Percentiles rank a stretch among this genome's conserved stretches.
phyloP scores from a whole-genome alignment of 2,329 filamentous ascomycete genomes.

The Calcarisporium arbuscula region DNA sequence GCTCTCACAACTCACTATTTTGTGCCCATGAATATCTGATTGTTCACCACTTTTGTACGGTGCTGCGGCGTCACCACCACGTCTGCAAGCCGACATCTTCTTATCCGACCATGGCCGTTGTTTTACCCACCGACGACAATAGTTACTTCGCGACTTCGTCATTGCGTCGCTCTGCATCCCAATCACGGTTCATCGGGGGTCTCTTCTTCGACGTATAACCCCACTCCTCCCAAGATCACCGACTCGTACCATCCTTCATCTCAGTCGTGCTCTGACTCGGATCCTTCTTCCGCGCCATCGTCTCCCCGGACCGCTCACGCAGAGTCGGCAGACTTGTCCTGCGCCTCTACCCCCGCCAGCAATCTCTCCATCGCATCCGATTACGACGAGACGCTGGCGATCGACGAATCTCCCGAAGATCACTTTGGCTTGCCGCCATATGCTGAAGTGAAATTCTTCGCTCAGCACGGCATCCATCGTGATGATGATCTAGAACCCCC shows the following conservation, averaged over 20 bases:
- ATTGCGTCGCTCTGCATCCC: conserved; percentile 55
- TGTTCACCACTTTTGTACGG: too few relatives aligned
- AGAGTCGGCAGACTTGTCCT: conserved; percentile 51
- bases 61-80: too few relatives aligned
- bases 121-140: conserved; percentile 51
- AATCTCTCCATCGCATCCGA: conserved; percentile 56
- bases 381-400: conserved; percentile 41
- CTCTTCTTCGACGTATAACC: conserved; percentile 34
- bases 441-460: conserved; percentile 39
- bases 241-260: conserved; percentile 39
- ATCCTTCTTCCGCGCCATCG: conserved; percentile 47
- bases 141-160: conserved; percentile 48
- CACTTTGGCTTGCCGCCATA: conserved; percentile 40
- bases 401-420: conserved; percentile 39
- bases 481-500: conserved; percentile 42
- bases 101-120: conserved; percentile 46
- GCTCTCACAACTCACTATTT: too few relatives aligned
- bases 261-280: conserved; percentile 39
- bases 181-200: conserved; percentile 48
- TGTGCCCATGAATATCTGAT: too few relatives aligned
- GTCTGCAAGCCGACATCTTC: background rate
- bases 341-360: conserved; percentile 56
- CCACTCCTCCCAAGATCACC: conserved; percentile 40
- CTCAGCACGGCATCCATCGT: conserved; percentile 22
- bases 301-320: conserved; percentile 46